Conservation (phyloP, 257 asterid species). For the Forsythia viridissima region DNA sequence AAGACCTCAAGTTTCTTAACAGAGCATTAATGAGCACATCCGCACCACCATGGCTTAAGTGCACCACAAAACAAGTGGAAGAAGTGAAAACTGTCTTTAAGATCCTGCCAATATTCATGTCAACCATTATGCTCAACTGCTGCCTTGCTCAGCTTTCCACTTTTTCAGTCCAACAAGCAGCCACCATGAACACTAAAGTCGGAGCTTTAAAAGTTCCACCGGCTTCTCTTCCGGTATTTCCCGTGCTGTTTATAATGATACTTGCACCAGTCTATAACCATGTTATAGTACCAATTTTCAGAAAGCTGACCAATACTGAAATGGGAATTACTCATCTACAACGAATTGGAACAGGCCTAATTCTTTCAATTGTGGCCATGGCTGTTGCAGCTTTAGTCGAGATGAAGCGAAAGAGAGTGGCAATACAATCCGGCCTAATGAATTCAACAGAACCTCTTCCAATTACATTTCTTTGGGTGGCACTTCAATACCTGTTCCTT, state of each 20-base stretch:
- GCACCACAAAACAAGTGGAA: slow-evolving; percentile 57
- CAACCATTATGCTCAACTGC: slow-evolving; percentile 83
- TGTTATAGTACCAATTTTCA: slow-evolving; percentile 51
- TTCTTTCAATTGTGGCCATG: slow-evolving; percentile 68
- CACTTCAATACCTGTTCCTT: slow-evolving; percentile 70
- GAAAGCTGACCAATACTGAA: slow-evolving; percentile 58
- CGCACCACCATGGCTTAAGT: slow-evolving; percentile 43
- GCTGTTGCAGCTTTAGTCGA: slow-evolving; percentile 78
- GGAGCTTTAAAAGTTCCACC: slow-evolving; percentile 67
- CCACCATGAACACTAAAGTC: slow-evolving; percentile 78
- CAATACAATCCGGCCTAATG: slow-evolving; percentile 45
- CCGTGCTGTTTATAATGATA: slow-evolving; percentile 63
- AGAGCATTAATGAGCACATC: slow-evolving; percentile 37
- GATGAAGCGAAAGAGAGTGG: slow-evolving; percentile 55
- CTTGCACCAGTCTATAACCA: slow-evolving; percentile 74
- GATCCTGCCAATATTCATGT: slow-evolving; percentile 68
- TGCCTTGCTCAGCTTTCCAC: slow-evolving; percentile 94
- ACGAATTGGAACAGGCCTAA: slow-evolving; percentile 68
- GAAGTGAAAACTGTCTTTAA: slow-evolving; percentile 72
- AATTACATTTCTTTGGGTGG: slow-evolving; percentile 78
- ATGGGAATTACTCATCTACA: slow-evolving; percentile 75
- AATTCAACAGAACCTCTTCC: slow-evolving; percentile 63
- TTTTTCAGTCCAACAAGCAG: slow-evolving; percentile 86
- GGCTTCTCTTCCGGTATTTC: slow-evolving; percentile 82
- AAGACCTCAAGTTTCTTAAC: slow-evolving; percentile 45